Conservation (phyloP, 148 eudicot species). For the Dianthus caryophyllus region DNA sequence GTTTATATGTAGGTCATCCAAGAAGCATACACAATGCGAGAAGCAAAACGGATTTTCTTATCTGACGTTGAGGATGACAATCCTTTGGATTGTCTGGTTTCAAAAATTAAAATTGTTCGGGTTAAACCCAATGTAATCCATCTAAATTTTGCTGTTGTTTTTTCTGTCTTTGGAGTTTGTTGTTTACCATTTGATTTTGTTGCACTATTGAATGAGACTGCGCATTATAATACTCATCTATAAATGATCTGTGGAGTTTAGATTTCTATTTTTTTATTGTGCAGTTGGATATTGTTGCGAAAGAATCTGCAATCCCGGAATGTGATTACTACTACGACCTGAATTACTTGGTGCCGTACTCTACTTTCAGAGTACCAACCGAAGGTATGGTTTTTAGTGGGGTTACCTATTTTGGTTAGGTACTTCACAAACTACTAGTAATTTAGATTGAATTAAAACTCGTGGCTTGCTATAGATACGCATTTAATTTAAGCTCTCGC, state of each 20-base stretch:
- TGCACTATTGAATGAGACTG: no score
- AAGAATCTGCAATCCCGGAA: constrained; percentile 19
- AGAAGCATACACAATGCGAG: constrained; percentile 27
- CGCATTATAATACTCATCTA: no score
- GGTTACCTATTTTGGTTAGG: no score
- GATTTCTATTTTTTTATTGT: not conserved
- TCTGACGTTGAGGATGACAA: constrained; percentile 74
- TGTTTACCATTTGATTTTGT: not conserved
- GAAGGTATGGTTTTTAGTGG: constrained; percentile 39
- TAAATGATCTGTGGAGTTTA: not conserved
- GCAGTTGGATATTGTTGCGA: constrained; percentile 43
- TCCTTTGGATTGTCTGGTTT: constrained; percentile 57
- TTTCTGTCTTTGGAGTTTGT: no score
- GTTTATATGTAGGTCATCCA: constrained; percentile 55
- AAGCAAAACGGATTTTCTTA: constrained; percentile 50
- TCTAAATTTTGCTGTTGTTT: not conserved
- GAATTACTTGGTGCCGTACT: constrained; percentile 50
- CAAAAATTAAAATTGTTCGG: constrained; percentile 39
- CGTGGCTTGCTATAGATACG: no score
- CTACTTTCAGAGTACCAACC: constrained; percentile 42
- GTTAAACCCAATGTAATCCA: constrained; percentile 40
- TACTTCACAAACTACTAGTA: no score
- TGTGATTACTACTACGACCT: constrained; percentile 74
- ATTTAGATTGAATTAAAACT: no score
- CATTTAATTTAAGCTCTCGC: no score